Conservation (phyloP, 202 grass and related monocot species). For the Sporobolus alterniflorus region DNA sequence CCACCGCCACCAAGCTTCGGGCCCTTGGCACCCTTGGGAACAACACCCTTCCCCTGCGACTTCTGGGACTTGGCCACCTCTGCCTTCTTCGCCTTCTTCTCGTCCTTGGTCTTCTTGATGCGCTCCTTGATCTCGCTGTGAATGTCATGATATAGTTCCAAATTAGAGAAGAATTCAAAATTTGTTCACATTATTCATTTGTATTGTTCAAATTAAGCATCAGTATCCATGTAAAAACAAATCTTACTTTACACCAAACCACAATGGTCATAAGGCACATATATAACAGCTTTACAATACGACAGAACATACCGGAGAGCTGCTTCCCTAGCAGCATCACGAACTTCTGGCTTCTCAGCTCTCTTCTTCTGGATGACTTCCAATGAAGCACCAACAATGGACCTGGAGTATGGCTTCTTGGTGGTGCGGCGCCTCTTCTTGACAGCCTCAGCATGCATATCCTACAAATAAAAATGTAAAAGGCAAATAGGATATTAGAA, state of each 20-base stretch:
- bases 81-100: conserved; percentile 68
- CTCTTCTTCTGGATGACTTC: conserved; percentile 63
- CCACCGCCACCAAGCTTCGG: conserved; percentile 58
- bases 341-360: conserved; percentile 58
- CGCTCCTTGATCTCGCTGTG: conserved; percentile 73
- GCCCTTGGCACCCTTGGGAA: conserved; percentile 52
- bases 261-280: background rate
- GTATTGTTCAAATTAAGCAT: background rate
- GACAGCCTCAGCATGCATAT: conserved; percentile 70
- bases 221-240: background rate
- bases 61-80: conserved; percentile 55
- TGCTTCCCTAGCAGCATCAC: conserved; percentile 55
- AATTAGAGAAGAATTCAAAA: background rate
- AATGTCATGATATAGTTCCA: background rate
- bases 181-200: background rate
- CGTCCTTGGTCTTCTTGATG: conserved; percentile 73
- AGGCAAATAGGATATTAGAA: background rate
- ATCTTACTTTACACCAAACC: background rate
- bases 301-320: conserved; percentile 43
- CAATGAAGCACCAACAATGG: conserved; percentile 57
- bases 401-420: conserved; percentile 68
- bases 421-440: conserved; percentile 62
- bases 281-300: background rate
- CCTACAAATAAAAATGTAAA: conserved; percentile 19
- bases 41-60: conserved; percentile 25